These are phyloP conservation scores for Exophiala mesophila DNA, from an alignment of 2,329 filamentous ascomycete genomes.

Conservation along the genomic window DNA sequence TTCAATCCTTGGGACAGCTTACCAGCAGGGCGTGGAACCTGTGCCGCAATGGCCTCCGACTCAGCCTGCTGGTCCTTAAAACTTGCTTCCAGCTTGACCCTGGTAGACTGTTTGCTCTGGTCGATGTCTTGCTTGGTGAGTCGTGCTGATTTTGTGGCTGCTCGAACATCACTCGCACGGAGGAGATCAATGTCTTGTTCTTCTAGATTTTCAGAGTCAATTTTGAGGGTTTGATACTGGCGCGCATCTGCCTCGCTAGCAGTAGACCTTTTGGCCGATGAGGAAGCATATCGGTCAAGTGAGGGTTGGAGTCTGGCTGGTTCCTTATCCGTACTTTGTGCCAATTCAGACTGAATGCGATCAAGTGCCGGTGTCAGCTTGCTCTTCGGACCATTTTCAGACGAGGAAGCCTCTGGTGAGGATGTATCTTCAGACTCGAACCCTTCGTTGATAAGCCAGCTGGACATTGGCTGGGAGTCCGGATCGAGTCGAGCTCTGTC, in stretches of 20 bases:
- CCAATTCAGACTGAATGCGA: slow-evolving; percentile 7
- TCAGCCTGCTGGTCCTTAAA: slow-evolving; percentile 21
- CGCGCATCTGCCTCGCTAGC: not conserved
- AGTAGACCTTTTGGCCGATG: not conserved
- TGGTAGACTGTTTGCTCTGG: slow-evolving; percentile 17
- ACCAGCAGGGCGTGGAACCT: slow-evolving; percentile 1
- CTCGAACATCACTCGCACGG: slow-evolving; percentile 34
- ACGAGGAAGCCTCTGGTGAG: not conserved
- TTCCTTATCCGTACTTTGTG: slow-evolving; percentile 1
- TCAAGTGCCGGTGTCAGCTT: slow-evolving; percentile 20
- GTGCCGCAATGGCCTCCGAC: not conserved
- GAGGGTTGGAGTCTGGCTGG: slow-evolving; percentile 8
- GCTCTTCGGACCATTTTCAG: not conserved
- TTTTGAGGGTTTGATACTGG: not conserved
- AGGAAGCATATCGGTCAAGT: slow-evolving; percentile 13
- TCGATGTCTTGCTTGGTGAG: slow-evolving; percentile 24
- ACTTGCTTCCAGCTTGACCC: slow-evolving; percentile 25
- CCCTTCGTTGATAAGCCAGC: slow-evolving; percentile 22
- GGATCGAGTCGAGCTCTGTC: slow-evolving; percentile 2
- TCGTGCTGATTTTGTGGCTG: slow-evolving; percentile 27
- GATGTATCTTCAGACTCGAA: slow-evolving; percentile 9
- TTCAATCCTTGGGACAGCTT: slow-evolving; percentile 13
- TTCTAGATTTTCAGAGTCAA: not conserved
- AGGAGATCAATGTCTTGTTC: slow-evolving; percentile 32
- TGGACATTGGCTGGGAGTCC: not conserved